Percentiles rank a stretch among this genome's conserved stretches.
phyloP scores from a whole-genome alignment of 2,329 filamentous ascomycete genomes.

The Claviceps digitariae region DNA sequence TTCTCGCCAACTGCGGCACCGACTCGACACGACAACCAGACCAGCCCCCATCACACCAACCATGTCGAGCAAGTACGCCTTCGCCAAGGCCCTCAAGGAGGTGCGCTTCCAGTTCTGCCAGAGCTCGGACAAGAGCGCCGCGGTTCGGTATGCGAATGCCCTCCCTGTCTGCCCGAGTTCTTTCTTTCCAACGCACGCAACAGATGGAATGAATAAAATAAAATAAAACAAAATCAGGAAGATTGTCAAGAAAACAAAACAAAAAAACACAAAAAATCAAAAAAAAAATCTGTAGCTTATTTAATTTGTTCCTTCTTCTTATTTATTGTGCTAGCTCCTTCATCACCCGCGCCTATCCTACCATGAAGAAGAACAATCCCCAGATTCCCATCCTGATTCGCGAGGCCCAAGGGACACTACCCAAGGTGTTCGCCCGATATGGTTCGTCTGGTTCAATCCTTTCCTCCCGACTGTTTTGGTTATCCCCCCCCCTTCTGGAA shows the following conservation, averaged over 20 bases:
- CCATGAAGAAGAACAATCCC: conserved; percentile 99
- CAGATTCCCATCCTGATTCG: conserved; percentile 86
- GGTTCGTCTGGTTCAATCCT: conserved; percentile 35
- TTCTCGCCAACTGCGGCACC: background rate
- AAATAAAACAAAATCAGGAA: background rate
- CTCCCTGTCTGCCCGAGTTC: background rate
- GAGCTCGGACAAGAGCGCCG: conserved; percentile 78
- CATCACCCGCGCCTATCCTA: conserved; percentile 81
- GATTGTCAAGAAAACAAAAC: background rate
- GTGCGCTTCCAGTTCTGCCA: conserved; percentile 97
- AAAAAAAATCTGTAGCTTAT: background rate
- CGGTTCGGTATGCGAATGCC: conserved; percentile 54
- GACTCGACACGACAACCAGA: background rate
- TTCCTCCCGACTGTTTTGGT: too few relatives aligned
- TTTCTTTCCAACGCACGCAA: too few relatives aligned
- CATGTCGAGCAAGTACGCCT: conserved; percentile 91
- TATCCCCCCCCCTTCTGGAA: too few relatives aligned
- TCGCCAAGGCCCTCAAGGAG: conserved; percentile 80
- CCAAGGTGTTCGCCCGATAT: conserved; percentile 84
- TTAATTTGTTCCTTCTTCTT: background rate
- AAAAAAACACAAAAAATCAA: background rate
- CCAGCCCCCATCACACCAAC: conserved; percentile 11
- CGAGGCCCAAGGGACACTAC: conserved; percentile 73
- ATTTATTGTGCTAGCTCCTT: conserved; percentile 51
- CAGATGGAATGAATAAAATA: too few relatives aligned